Evolutionary conservation across 305 asterid genomes (phyloP), one percentile per base, ranked within the genome.

Genomic region (Fraxinus floribunda): DNA sequence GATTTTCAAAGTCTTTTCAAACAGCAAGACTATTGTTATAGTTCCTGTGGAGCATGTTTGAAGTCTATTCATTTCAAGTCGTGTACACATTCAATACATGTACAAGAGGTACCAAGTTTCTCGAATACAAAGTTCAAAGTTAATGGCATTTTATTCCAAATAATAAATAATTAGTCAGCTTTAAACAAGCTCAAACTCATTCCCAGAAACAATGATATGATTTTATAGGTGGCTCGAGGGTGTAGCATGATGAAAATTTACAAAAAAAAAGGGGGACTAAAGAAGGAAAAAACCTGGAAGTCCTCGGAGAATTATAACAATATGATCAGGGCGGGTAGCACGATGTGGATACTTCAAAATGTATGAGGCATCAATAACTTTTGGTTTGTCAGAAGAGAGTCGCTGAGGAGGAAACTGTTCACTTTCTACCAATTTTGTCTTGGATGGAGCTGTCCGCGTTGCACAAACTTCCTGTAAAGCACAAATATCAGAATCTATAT

Each of bases 281-380:
- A 20, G 52, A 64, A 79, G 24, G 32, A 38, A 35, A 66, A 60
- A 75, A 97, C 99, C 99, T 91, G 99, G 97, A 88, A 97, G 98
- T 82, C 99, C 99, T 79, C 98, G 95, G 81, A 94, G 90, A 77
- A 97, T 92, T 76, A 97, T 75, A 77, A 93, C 99, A 74, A 97
- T 90, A 85, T 92, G 98, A 90, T 92, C 98, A 36, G 99, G 99
- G 38, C 98, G 98, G 80, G 85, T 86, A 76, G 92, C 89, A 78
- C 99, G 94, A 81, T 93, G 90, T 46, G 99, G 99, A 75, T 91
- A 90, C 92, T 92, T 97, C 72, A 97, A 89, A 87, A 94, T 89
- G 87, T 91, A 94, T 62, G 92, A 89, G 71, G 93, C 99, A 81
- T 97, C 97, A 86, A 94, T 55, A 82, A 90, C 80, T 86, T 86